Base-by-base conservation (phyloP, 75 land plant species). In the Gnetum montanum region DNA sequence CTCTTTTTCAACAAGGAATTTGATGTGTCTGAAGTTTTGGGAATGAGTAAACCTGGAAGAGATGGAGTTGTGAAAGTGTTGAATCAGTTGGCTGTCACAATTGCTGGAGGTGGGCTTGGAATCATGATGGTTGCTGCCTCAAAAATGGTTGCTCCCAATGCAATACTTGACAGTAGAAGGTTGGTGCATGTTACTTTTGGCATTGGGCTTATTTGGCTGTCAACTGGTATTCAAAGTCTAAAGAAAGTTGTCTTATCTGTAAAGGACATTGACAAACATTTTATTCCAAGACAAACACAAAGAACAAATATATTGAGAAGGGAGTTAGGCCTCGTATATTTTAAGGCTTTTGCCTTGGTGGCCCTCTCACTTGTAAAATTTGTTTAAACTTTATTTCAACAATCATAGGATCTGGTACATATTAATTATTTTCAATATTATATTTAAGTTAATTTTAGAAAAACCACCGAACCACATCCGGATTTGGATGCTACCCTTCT, bases 71-170 rank as follows among this genome's bases (percentile, higher is more conserved):
- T 34, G 24, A 30, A 23, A 18, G 20, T 51, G 34, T 15, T 62
- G 28, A 52, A 52, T 62, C 22, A 36, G 10, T 4, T 62, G 7
- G 28, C 44, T 31, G 58, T 62, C 11, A 34, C 47, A 30, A 43
- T 62, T 52, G 57, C 43, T 8, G 64, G 64, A 34, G 37, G 43
- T 33, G 64, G 64, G 11, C 57, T 62, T 38, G 64, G 58, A 23
- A 34, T 62, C 29, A 27, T 54, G 10, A 16, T 62, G 3, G 36
- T 35, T 33, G 57, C 29, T 15, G 57, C 44, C 13, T 54, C 64
- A 29, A 53, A 41, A 28, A 51, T 38, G 57, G 15, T 62, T 24
- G 23, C 24, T 27, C 13, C 52, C 31, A 51, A 62, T 62, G 64
- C 57, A 10, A 20, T 46, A 7, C 16, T 62, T 26, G 64, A 62